These are phyloP conservation scores for Kitagawia praeruptora DNA, from an alignment of 129 eudicot species.

Conservation along the genomic window DNA sequence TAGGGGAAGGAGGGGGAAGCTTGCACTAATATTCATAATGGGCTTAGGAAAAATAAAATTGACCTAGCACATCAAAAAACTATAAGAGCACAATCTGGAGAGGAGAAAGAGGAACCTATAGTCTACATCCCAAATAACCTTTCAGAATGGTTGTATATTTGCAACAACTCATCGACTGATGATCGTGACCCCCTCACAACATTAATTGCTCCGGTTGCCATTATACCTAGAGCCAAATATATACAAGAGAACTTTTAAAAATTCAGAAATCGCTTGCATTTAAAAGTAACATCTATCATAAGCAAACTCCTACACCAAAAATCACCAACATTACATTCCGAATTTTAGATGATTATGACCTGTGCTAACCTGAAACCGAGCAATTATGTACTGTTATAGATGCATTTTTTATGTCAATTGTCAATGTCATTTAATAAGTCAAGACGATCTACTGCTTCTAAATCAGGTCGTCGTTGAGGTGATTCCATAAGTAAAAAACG, in stretches of 20 bases:
- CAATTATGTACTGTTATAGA: neutral
- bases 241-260: neutral
- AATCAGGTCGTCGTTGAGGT: neutral
- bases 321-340: neutral
- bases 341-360: neutral
- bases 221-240: conserved; percentile 52
- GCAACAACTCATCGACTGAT: conserved; percentile 81
- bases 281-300: neutral
- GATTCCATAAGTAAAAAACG: neutral
- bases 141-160: conserved; percentile 87
- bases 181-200: conserved; percentile 96
- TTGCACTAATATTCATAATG: neutral
- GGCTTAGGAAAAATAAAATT: neutral
- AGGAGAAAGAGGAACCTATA: neutral
- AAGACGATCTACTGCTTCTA: neutral
- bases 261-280: neutral
- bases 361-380: neutral
- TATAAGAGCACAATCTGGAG: neutral
- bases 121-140: conserved; percentile 40
- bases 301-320: neutral
- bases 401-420: neutral
- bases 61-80: neutral
- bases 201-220: conserved; percentile 95
- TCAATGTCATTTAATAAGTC: neutral
- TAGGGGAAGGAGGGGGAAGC: neutral